Base-by-base conservation (phyloP, 305 asterid genomes). In the Petunia hybrid region DNA sequence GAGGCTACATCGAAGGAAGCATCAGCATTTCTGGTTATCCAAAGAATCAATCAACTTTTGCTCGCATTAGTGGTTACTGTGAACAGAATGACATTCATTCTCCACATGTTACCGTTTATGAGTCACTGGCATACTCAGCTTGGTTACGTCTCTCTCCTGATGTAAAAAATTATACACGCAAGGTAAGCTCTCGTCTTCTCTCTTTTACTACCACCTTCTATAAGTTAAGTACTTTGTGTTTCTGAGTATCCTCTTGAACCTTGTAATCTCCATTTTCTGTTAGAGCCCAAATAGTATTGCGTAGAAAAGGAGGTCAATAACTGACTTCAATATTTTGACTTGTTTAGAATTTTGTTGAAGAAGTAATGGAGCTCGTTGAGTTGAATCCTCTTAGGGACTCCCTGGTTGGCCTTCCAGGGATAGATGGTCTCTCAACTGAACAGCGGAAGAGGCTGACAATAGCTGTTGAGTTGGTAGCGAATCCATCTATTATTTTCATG, bases 401-500 rank as follows among this genome's bases (percentile, higher is more conserved):
- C 42, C 85, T 94, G 71, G 99, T 96, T 22, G 99, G 99, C 13
- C 95, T 96, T 84, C 99, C 99, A 8, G 99, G 99, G 43, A 93
- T 96, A 51, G 95, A 93, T 73, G 99, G 99, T 43, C 86, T 96
- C 59, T 96, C 99, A 43, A 96, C 98, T 5, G 99, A 94, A 83
- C 99, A 96, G 85, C 92, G 99, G 82, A 96, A 96, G 89, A 85
- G 99, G 86, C 91, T 96, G 64, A 96, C 99, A 22, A 92, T 96
- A 82, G 99, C 99, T 0, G 98, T 96, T 6, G 99, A 96, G 82
- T 86, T 96, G 4, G 99, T 96, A 68, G 98, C 98, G 13, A 96
- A 93, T 83, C 99, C 99, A 16, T 96, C 98, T 63, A 92, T 95
- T 76, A 91, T 95, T 85, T 95, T 95, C 92, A 95, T 95, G 99